Base-by-base conservation (phyloP, 2,329 filamentous ascomycete genomes). In the Curvularia lunata region DNA sequence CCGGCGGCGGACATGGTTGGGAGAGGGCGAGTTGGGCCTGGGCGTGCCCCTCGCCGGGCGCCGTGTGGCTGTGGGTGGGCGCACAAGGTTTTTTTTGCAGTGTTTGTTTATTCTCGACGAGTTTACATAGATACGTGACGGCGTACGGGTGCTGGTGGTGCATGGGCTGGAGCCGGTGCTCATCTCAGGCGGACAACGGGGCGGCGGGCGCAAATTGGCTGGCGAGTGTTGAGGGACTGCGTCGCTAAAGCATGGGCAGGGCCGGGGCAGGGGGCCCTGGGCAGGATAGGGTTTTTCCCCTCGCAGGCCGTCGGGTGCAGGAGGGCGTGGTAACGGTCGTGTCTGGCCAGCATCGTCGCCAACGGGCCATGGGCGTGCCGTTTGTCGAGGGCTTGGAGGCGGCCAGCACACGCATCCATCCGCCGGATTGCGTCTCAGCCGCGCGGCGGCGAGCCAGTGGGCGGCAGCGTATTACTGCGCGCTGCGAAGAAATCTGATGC, bases 391-490 rank as follows among this genome's bases (percentile, higher is more conserved):
- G 27, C 27, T 8, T 51, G 45, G 50, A 43, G 28, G 53, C 21
- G 47, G 45, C 41, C 38, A 58, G 53, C 40, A 42, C 52, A 50
- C 46, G 30, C 30, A 16, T 2, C 30, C 27, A 34, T 40, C 56
- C 38, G 66, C 61, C 64, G 59, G 62, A 54, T 56, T 54, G 54
- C 62, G 55, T 55, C 49, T 58, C 57, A 64, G 64, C 66, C 63
- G 66, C 65, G 64, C 65, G 66, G 61, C 58, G 63, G 58, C 59
- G 59, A 63, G 60, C 59, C 54, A 64, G 65, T 65, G 64, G 64
- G 43, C 12, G 61, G 54, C 54, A 48, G 37, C 54, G 52, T 52
- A 48, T 65, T 52, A 42, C 63, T 58, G 40, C 50, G 48, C 30
- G 55, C 55, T 59, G 58, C 57, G 53, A 55, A 59, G 64, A 62